Evolutionary conservation across 371 early-diverging fungal genomes (phyloP).

Genomic region (Zychaea mexicana): DNA sequence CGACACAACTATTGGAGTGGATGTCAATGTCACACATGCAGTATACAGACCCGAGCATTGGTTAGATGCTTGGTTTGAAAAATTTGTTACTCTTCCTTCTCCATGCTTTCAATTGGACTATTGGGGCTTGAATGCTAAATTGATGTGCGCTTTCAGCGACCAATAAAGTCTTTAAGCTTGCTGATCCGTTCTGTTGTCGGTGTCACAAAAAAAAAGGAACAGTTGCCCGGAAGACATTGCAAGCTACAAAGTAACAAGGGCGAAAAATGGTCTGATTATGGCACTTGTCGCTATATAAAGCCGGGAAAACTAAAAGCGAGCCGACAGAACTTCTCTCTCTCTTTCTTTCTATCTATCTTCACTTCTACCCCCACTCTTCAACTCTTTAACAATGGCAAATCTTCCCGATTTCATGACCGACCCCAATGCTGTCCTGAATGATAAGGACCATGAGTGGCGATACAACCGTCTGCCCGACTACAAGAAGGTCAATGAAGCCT

Average conservation of each 20-base stretch:
- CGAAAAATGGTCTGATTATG: neutral
- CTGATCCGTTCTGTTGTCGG: neutral
- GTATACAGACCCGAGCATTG: neutral
- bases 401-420: conserved; percentile 59
- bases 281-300: neutral
- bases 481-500: conserved; percentile 47
- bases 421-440: conserved; percentile 55
- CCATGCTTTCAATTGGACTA: no score
- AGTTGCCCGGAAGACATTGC: neutral
- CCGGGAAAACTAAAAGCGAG: no score
- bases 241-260: no score
- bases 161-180: neutral
- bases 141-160: no score
- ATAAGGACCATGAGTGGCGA: conserved; percentile 51
- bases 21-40: neutral
- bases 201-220: neutral
- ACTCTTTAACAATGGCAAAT: conserved; percentile 17
- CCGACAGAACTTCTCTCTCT: neutral
- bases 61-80: neutral
- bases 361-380: neutral
- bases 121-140: no score
- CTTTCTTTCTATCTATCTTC: neutral
- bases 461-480: conserved; percentile 53
- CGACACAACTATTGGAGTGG: neutral
- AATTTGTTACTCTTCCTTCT: neutral